A percentile compares a stretch with the other conserved stretches of the same genome.
Evolutionary conservation across 805 yeast genomes (phyloP).

Genomic region (Grigorovia jiainica): DNA sequence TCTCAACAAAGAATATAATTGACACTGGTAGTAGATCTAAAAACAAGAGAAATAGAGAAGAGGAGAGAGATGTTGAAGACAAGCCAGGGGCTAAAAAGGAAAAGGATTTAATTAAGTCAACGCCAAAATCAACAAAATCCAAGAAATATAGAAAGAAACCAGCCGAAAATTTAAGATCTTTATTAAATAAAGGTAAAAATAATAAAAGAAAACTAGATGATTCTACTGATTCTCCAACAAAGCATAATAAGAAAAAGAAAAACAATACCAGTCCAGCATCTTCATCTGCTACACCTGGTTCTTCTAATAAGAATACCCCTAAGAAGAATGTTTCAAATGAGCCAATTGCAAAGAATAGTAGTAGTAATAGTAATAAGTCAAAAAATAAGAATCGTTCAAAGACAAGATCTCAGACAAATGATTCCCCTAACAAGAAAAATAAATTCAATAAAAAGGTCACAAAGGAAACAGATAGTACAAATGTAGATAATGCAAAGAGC

Average conservation of each 20-base stretch:
- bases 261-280: no score
- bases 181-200: no score
- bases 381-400: background rate
- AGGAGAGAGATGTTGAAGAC: background rate
- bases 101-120: constrained; percentile 1
- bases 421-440: background rate
- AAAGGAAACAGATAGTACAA: background rate
- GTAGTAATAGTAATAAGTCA: no score
- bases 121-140: background rate
- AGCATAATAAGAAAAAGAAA: constrained; percentile 1
- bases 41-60: background rate
- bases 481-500: background rate
- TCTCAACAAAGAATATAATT: background rate
- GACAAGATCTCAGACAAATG: background rate
- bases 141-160: constrained; percentile 5
- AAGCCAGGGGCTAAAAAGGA: background rate
- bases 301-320: no score
- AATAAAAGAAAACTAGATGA: no score
- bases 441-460: background rate
- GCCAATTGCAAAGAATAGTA: background rate
- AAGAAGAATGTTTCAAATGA: no score
- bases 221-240: background rate
- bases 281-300: background rate
- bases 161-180: no score
- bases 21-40: background rate